Conservation (phyloP, 768 basidiomycete species). For the Collybiopsis luxurians region DNA sequence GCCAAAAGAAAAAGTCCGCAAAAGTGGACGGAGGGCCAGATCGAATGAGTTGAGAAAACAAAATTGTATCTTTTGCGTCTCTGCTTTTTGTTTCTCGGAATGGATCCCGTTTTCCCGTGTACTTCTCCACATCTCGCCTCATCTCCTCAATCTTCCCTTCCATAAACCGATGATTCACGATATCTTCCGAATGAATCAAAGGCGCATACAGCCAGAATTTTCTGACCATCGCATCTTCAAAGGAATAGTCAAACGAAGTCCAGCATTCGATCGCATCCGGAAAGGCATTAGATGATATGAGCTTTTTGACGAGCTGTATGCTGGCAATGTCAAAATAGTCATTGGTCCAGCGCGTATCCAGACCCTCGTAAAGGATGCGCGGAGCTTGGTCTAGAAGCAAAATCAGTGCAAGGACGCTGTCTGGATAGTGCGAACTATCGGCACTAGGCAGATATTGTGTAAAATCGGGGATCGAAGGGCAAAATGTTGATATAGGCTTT, state of each 20-base stretch:
- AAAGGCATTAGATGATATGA: constrained; percentile 1
- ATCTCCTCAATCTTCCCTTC: neutral
- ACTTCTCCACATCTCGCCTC: neutral
- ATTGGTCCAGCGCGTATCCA: constrained; percentile 7
- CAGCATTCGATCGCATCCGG: constrained; percentile 6
- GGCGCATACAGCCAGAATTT: constrained; percentile 7
- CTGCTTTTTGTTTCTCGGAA: neutral
- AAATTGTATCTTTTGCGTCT: neutral
- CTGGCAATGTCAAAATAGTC: constrained; percentile 7
- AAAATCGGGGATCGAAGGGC: neutral
- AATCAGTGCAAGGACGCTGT: constrained; percentile 7
- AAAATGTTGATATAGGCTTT: constrained; percentile 7
- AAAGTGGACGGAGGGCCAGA: neutral
- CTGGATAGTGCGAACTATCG: constrained; percentile 5
- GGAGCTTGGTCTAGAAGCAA: constrained; percentile 11
- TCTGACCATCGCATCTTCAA: constrained; percentile 11
- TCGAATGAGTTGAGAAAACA: neutral
- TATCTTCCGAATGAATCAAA: neutral
- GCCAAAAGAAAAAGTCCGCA: neutral
- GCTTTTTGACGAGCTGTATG: constrained; percentile 5
- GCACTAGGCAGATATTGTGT: constrained; percentile 2
- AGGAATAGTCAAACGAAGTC: constrained; percentile 7
- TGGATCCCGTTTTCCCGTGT: neutral
- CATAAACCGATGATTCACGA: neutral
- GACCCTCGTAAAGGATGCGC: constrained; percentile 1